phyloP scores from a whole-genome alignment of 441 rosid species.

The Eutrema salsugineum region DNA sequence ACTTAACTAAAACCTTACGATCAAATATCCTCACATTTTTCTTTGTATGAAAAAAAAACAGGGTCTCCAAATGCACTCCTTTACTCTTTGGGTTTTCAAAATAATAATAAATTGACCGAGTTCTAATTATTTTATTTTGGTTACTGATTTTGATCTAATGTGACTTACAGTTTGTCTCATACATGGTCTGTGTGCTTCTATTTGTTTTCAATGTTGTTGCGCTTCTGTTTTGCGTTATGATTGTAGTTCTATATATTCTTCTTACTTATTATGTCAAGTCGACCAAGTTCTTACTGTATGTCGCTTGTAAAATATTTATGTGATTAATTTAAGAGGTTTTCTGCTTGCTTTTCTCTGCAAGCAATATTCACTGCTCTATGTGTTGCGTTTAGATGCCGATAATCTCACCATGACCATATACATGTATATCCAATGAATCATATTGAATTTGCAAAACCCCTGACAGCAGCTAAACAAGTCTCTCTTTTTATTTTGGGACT shows the following conservation, averaged over 20 bases:
- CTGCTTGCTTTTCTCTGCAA: conserved; percentile 13
- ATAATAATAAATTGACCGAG: neutral
- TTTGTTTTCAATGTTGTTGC: no score
- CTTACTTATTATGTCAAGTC: neutral
- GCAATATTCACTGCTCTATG: no score
- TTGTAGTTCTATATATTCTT: neutral
- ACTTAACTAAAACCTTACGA: neutral
- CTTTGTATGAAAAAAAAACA: neutral
- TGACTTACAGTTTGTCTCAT: no score
- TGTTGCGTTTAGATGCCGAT: no score
- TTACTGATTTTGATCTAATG: neutral
- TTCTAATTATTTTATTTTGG: neutral
- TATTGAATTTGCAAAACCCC: neutral
- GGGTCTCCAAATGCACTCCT: neutral
- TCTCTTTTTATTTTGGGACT: neutral
- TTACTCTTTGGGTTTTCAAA: neutral
- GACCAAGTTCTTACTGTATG: neutral
- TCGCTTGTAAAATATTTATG: neutral
- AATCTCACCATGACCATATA: neutral
- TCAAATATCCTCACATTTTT: no score
- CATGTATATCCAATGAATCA: neutral
- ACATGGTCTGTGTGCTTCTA: no score
- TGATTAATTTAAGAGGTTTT: neutral
- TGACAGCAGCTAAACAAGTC: neutral
- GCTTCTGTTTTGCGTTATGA: no score